Evolutionary conservation across 2,329 filamentous ascomycete genomes (phyloP).

Genomic region (Sphaerulina vaccinii): DNA sequence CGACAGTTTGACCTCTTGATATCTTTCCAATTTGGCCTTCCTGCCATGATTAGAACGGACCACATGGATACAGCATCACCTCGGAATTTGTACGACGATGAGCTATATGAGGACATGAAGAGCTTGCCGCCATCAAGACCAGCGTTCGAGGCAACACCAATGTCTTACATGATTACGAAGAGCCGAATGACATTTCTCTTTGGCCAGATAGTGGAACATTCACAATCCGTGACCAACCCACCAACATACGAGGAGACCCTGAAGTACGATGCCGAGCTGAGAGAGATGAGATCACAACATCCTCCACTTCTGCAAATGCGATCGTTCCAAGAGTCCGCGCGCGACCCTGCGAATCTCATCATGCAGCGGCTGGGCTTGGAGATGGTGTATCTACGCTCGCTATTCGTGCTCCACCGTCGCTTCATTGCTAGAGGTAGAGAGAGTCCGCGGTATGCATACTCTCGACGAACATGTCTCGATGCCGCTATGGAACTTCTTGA

Average conservation of each 20-base stretch:
- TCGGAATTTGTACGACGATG: conserved; percentile 77
- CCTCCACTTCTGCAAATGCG: conserved; percentile 78
- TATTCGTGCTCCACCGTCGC: conserved; percentile 84
- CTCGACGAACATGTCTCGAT: conserved; percentile 79
- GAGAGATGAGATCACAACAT: conserved; percentile 61
- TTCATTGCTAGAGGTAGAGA: conserved; percentile 76
- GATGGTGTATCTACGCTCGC: conserved; percentile 81
- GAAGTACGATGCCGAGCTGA: conserved; percentile 58
- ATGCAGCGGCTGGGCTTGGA: conserved; percentile 83
- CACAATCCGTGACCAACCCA: conserved; percentile 60
- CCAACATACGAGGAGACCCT: conserved; percentile 61
- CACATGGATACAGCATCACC: conserved; percentile 75
- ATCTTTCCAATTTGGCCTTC: conserved; percentile 66
- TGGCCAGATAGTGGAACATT: conserved; percentile 68
- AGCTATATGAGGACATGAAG: conserved; percentile 69
- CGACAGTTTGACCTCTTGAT: conserved; percentile 73
- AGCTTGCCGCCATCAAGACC: conserved; percentile 66
- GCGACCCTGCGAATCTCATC: conserved; percentile 67
- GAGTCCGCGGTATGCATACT: conserved; percentile 80
- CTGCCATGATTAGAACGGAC: conserved; percentile 67
- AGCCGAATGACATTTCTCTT: conserved; percentile 66
- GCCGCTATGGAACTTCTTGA: conserved; percentile 78
- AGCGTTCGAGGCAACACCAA: conserved; percentile 68
- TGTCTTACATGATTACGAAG: conserved; percentile 77
- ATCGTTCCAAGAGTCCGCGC: conserved; percentile 68